A percentile compares a stretch with the other conserved stretches of the same genome.
These are phyloP conservation scores for Dioszegia hungarica DNA, from an alignment of 768 basidiomycete genomes.

Conservation along the genomic window DNA sequence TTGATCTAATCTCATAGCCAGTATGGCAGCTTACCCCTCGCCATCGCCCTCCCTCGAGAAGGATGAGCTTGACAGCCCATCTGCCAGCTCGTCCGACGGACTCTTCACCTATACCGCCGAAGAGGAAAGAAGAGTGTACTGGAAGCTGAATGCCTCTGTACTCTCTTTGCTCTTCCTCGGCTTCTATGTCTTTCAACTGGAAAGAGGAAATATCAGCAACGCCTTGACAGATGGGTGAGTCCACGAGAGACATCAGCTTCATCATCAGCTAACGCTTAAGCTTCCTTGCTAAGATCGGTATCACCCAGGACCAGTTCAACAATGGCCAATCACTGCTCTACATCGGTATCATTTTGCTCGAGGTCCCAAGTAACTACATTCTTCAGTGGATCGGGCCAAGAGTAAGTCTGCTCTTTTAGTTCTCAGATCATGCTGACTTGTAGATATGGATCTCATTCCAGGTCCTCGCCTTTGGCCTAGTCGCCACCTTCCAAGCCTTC, in stretches of 20 bases:
- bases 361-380: constrained; percentile 42
- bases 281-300: constrained; percentile 38
- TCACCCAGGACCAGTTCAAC: constrained; percentile 45
- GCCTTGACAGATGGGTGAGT: constrained; percentile 35
- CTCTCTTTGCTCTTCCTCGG: constrained; percentile 38
- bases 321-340: constrained; percentile 39
- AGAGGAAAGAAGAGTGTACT: constrained; percentile 4
- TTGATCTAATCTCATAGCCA: too few relatives aligned
- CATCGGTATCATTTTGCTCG: constrained; percentile 43
- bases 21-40: not conserved
- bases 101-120: constrained; percentile 1
- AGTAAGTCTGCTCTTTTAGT: constrained; percentile 4
- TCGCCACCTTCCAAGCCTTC: constrained; percentile 37
- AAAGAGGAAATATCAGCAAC: constrained; percentile 40
- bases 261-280: constrained; percentile 32
- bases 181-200: constrained; percentile 42
- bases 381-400: constrained; percentile 30
- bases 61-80: not conserved
- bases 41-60: not conserved
- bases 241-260: constrained; percentile 32
- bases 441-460: constrained; percentile 43
- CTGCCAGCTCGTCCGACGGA: not conserved
- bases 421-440: not conserved
- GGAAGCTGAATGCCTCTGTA: constrained; percentile 37
- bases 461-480: constrained; percentile 40